These are phyloP conservation scores for Dothideomycetidae sp. DNA, from an alignment of 2,329 filamentous ascomycete genomes.

Conservation along the genomic window DNA sequence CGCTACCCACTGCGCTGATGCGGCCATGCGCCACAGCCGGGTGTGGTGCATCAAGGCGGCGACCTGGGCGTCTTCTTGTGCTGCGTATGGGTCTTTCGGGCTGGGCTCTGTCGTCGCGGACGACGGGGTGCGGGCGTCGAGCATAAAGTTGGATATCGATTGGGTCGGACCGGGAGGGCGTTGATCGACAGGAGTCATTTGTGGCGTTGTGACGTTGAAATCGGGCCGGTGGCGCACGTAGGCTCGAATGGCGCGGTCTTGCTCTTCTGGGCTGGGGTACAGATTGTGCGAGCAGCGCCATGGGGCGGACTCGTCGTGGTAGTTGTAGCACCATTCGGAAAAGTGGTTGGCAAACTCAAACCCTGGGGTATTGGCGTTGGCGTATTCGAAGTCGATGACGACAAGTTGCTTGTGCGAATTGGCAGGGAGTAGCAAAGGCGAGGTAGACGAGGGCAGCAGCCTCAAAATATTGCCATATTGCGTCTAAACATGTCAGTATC, in stretches of 20 bases:
- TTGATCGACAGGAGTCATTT: slow-evolving; percentile 17
- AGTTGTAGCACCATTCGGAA: slow-evolving; percentile 96
- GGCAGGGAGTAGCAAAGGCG: slow-evolving; percentile 71
- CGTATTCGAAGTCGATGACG: slow-evolving; percentile 97
- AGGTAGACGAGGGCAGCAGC: slow-evolving; percentile 53
- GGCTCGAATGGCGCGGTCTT: slow-evolving; percentile 68
- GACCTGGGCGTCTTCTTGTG: slow-evolving; percentile 46
- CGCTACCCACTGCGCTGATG: slow-evolving; percentile 80
- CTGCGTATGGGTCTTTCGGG: slow-evolving; percentile 18
- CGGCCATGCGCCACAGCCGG: slow-evolving; percentile 71
- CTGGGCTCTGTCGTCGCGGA: slow-evolving; percentile 1
- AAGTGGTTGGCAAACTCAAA: slow-evolving; percentile 97
- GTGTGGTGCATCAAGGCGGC: slow-evolving; percentile 63
- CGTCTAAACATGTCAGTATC: slow-evolving; percentile 41
- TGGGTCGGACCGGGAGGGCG: slow-evolving; percentile 22
- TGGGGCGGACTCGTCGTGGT: slow-evolving; percentile 56
- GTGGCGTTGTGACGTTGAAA: slow-evolving; percentile 38
- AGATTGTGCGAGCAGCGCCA: slow-evolving; percentile 48
- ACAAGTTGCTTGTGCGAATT: slow-evolving; percentile 94
- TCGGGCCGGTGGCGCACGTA: slow-evolving; percentile 73
- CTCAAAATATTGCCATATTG: slow-evolving; percentile 97
- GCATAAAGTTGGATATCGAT: slow-evolving; percentile 52
- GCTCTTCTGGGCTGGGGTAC: slow-evolving; percentile 71
- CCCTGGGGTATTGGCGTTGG: slow-evolving; percentile 72
- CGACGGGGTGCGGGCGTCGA: slow-evolving; percentile 51